Percentiles rank a stretch among this genome's conserved stretches.
These are phyloP conservation scores for Eudorina sp. DNA, from an alignment of 139 green algal genomes.

Conservation along the genomic window DNA sequence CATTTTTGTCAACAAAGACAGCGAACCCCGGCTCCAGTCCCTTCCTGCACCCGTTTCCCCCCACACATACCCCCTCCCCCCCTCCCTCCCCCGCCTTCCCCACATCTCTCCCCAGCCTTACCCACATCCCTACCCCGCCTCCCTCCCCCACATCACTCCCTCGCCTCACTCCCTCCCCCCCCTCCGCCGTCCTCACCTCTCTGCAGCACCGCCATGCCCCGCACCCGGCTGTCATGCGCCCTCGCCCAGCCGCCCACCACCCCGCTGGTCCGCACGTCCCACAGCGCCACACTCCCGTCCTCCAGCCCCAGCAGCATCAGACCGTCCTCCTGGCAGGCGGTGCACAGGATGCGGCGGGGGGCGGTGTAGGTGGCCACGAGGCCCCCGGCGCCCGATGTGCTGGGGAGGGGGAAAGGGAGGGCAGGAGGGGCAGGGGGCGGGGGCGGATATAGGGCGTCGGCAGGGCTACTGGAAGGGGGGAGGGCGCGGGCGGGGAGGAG, in stretches of 20 bases:
- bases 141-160: background rate
- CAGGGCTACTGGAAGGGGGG: no score
- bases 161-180: background rate
- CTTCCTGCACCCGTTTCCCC: no score
- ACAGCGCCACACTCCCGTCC: conserved; percentile 68
- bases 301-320: conserved; percentile 64
- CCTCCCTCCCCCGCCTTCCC: no score
- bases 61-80: no score
- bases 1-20: no score
- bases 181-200: conserved; percentile 31
- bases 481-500: background rate
- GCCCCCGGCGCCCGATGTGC: conserved; percentile 13
- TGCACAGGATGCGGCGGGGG: conserved; percentile 58
- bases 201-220: conserved; percentile 56
- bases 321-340: conserved; percentile 25
- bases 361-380: conserved; percentile 44
- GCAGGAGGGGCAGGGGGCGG: background rate
- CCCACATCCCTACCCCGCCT: background rate
- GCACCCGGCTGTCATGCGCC: conserved; percentile 64
- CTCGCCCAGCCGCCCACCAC: conserved; percentile 38
- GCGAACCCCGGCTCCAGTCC: no score
- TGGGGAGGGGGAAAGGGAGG: background rate
- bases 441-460: conserved; percentile 14
- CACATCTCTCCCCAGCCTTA: background rate
- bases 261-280: conserved; percentile 66